Base-by-base conservation (phyloP, 257 asterid genomes). In the Solanum okadae region DNA sequence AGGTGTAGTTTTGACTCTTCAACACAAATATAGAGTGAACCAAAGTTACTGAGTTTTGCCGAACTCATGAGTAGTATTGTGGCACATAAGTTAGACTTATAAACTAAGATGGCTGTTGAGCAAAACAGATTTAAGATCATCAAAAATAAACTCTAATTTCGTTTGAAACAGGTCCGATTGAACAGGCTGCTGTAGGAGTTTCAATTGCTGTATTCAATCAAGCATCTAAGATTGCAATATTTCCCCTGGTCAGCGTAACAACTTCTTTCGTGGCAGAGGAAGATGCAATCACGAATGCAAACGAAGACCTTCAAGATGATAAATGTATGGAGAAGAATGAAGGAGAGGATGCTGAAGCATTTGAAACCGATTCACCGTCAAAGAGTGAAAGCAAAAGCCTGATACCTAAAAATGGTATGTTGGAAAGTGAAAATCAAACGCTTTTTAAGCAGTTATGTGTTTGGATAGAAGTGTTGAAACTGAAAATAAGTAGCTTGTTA, bases 201-300 rank as follows among this genome's bases (percentile, higher is more conserved):
- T 90, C 98, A 20, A 95, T 93, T 87, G 98, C 98, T 83, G 86
- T 94, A 25, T 93, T 94, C 94, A 94, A 94, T 90, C 98, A 94
- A 77, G 92, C 93, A 20, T 95, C 98, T 11, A 91, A 93, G 68
- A 91, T 95, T 20, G 95, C 98, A 2, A 94, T 95, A 49, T 95
- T 93, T 88, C 96, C 98, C 2, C 94, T 95, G 2, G 96, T 95
- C 2, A 95, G 96, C n/a, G 89, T 95, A 67, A 95, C 95, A 11
- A 94, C 96, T 33, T 93, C 98, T 37, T 95, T 95, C 11, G 98
- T 94, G 3, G 96, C 95, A 16, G 96, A 94, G 89, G 96, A 95
- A 90, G 95, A 95, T 84, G 46, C 93, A 2, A 61, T 92, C 49
- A 38, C 88, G 23, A 88, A 82, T 37, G 86, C 5, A 46, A 44